Evolutionary conservation across 305 asterid species (phyloP), one percentile per base, ranked within the genome.

Genomic region (Lippia alba): DNA sequence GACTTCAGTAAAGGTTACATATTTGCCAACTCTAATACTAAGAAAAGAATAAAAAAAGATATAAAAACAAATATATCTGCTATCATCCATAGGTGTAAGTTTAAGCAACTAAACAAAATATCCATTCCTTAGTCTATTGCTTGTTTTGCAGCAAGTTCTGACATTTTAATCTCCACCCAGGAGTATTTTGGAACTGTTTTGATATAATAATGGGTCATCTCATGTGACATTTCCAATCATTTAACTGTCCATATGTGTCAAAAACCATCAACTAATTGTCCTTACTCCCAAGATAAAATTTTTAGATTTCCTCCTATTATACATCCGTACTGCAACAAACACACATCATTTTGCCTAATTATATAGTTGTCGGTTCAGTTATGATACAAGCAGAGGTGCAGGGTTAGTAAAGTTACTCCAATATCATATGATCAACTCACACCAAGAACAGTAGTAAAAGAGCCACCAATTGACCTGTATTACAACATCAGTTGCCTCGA

Each of bases 401-500:
- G 50, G 34, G 57, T 18, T 45, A 17, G 16, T 66, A 41, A 61
- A 54, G 48, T 66, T 36, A 65, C 64, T 59, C 48, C 34, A n/a
- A 16, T 18, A 20, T 63, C 67, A 74, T 66, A 65, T 59, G 61
- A 8, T 33, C 46, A 41, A 76, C 39, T 9, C 17, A 18, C 1
- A 18, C 66, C 17, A 24, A 46, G 63, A 67, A 32, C 4, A 55
- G 30, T 67, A 79, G 67, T 16, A 61, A 10, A 4, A n/a, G 62
- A 61, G 59, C 30, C 41, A 64, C 66, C 77, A 71, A 77, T 83
- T 69, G 60, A 95, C 99, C 97, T 87, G 88, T 67, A 95, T 77
- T 51, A 82, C 80, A 74, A 95, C 92, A 77, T 89, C 85, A 50
- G 56, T 83, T 65, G 98, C 99, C 79, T 92, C 97, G 68, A 95